Conservation (phyloP, 305 asterid genomes). For the Fraxinus xanthoxyloides region DNA sequence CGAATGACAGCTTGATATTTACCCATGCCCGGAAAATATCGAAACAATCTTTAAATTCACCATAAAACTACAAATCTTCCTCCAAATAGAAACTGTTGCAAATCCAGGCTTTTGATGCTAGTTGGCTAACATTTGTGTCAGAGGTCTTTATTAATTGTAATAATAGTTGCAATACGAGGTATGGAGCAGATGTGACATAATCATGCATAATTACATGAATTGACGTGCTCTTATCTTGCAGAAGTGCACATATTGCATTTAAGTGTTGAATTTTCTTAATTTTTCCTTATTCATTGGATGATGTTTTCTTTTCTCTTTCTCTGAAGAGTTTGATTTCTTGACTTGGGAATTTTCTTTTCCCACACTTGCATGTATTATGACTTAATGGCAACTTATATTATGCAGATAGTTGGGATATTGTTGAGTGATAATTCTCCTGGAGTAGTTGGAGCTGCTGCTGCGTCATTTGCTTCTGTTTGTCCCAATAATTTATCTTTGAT, state of each 20-base stretch:
- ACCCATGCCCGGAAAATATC: background rate
- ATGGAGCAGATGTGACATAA: background rate
- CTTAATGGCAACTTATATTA: constrained; percentile 23
- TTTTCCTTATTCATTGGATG: constrained; percentile 7
- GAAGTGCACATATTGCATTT: constrained; percentile 3
- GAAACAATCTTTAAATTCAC: background rate
- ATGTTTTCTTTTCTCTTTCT: constrained; percentile 14
- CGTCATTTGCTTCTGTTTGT: constrained; percentile 86
- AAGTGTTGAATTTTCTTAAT: constrained; percentile 3
- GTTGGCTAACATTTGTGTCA: background rate
- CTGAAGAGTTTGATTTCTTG: constrained; percentile 7
- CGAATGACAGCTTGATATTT: background rate
- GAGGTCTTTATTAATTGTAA: background rate
- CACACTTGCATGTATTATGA: background rate
- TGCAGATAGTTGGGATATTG: constrained; percentile 79
- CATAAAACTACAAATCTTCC: background rate
- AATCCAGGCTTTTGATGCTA: background rate
- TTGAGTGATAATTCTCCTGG: constrained; percentile 89
- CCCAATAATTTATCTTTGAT: constrained; percentile 79
- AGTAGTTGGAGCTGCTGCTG: constrained; percentile 98
- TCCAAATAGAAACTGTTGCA: background rate
- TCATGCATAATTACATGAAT: background rate
- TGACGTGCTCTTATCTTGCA: background rate
- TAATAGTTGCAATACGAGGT: background rate
- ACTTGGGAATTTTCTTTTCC: constrained; percentile 10